Evolutionary conservation across 2,329 filamentous ascomycete genomes (phyloP).

Genomic region (Metarhizium sp.): DNA sequence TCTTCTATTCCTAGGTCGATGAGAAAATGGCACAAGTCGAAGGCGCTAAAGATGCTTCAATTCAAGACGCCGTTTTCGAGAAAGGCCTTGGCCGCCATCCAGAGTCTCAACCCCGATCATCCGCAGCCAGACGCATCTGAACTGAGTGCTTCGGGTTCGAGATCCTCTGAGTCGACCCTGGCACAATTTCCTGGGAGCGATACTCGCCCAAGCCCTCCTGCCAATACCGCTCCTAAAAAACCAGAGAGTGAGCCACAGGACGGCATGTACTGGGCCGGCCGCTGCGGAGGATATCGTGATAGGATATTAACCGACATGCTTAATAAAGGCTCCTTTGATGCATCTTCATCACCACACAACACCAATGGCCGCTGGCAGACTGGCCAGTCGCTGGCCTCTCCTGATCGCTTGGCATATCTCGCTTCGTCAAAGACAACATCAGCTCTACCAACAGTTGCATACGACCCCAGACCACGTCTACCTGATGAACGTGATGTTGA

Average conservation of each 20-base stretch:
- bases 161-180: neutral
- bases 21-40: constrained; percentile 31
- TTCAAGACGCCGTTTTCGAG: constrained; percentile 36
- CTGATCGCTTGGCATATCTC: constrained; percentile 16
- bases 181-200: neutral
- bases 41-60: constrained; percentile 34
- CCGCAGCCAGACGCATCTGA: neutral
- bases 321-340: constrained; percentile 4
- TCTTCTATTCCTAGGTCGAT: neutral
- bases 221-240: constrained; percentile 8
- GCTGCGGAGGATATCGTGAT: constrained; percentile 49
- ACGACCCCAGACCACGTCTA: constrained; percentile 7
- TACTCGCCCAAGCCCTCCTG: constrained; percentile 1
- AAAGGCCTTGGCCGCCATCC: constrained; percentile 14
- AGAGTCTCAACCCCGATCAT: constrained; percentile 10
- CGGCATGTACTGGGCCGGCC: constrained; percentile 51
- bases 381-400: constrained; percentile 1
- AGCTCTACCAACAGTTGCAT: constrained; percentile 16
- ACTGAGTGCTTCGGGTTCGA: neutral
- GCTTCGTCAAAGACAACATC: constrained; percentile 23
- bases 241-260: constrained; percentile 33
- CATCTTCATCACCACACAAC: neutral
- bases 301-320: constrained; percentile 23
- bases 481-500: constrained; percentile 28
- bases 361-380: neutral